Evolutionary conservation across 2,329 filamentous ascomycete species (phyloP), one percentile per base, ranked within the genome.

Genomic region (Alternaria arbusti): DNA sequence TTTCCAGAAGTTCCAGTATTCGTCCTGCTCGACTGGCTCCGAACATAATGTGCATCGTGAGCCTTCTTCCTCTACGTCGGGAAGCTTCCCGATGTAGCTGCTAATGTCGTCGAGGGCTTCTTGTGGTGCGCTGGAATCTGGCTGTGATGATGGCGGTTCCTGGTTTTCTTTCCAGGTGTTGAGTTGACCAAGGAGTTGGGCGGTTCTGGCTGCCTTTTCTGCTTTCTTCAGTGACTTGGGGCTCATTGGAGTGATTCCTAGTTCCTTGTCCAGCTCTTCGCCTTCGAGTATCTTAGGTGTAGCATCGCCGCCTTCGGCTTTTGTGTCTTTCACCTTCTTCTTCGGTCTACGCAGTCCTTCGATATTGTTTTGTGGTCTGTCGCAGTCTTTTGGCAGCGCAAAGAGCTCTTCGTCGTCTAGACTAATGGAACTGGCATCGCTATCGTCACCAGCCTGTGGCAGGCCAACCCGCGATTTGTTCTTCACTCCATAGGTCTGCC

Each of bases 21-120:
- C 78, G 0, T 81, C 79, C 10, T 81, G 79, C 56, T 89, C 84
- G 6, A 94, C 88, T 3, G 82, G 71, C 46, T 86, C 82, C 13
- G 87, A 84, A 75, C 92, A 95, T 81, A 92, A 87, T 1, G 91
- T 89, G 73, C 92, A 95, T 47, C 40, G 49, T 8, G 70, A 68
- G 17, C 70, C 68, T 54, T 70, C 66, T 28, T 66, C 62, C 46
- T 67, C 66, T 12, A 70, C 65, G 6, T 61, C 25, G 3, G 67
- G 68, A 8, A 74, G 64, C 8, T 66, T 58, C 22, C 63, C 55
- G 7, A 74, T 58, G 57, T 74, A 71, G 6, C 63, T 61, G 11
- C 68, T 59, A 10, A 75, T 49, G 25, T 69, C 59, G 6, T 70
- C 64, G 3, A 71, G 63, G 3, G 57, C 57, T 45, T 70, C 60